Conservation (phyloP, 2,329 filamentous ascomycete species). For the Ceratocystiopsis brevicomis region DNA sequence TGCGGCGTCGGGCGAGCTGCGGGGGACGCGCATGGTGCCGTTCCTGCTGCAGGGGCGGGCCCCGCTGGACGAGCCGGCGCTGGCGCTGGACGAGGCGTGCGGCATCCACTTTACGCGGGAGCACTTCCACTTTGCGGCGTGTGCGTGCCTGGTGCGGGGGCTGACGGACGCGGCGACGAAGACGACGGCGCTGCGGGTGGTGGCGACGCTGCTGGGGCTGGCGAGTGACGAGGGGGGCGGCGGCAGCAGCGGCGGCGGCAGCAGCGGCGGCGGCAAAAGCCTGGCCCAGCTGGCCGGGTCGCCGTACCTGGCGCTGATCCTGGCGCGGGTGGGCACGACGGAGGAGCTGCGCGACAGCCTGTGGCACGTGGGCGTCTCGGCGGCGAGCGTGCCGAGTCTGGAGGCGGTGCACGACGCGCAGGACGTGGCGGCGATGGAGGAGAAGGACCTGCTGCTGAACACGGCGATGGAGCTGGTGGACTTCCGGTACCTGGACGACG, state of each 20-base stretch:
- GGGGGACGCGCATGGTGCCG: constrained; percentile 37
- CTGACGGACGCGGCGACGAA: constrained; percentile 44
- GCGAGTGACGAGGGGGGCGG: constrained; percentile 12
- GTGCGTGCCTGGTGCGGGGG: constrained; percentile 43
- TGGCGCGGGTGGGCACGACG: constrained; percentile 33
- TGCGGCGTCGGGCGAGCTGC: constrained; percentile 38
- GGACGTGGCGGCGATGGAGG: constrained; percentile 28
- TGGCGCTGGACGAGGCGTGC: constrained; percentile 44
- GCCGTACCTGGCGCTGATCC: constrained; percentile 41
- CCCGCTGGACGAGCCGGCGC: constrained; percentile 42
- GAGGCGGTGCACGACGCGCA: constrained; percentile 22
- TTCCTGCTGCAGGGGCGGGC: constrained; percentile 40
- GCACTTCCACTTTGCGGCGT: constrained; percentile 49
- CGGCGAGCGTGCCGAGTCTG: constrained; percentile 22
- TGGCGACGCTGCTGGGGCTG: constrained; percentile 42
- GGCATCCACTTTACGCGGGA: constrained; percentile 45
- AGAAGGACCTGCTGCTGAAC: constrained; percentile 43
- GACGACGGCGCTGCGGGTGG: constrained; percentile 36
- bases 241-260: constrained; percentile 7
- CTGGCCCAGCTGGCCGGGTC: constrained; percentile 20
- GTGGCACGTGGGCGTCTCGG: constrained; percentile 38
- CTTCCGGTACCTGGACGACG: constrained; percentile 45
- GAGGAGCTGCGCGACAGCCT: constrained; percentile 45
- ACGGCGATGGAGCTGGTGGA: constrained; percentile 46
- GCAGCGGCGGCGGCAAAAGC: constrained; percentile 7